Evolutionary conservation across 495 filamentous ascomycete genomes (phyloP), one percentile per base, ranked within the genome.

Genomic region (Chaetomidium leptoderma): DNA sequence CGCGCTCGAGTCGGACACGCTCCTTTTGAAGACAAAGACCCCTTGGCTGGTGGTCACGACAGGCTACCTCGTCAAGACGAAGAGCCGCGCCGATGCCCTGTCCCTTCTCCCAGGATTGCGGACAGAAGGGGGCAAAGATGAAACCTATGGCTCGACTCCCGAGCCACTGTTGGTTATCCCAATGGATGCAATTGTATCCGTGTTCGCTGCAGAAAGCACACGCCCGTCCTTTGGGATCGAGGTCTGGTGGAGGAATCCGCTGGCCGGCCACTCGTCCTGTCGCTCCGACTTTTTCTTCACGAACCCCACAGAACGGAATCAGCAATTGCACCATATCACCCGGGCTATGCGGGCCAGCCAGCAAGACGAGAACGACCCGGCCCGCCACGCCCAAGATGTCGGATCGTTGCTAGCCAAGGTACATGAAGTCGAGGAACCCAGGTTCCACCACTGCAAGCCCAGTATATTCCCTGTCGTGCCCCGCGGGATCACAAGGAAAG

Each of bases 31-130:
- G 68, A 87, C 89, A 68, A 92, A 89, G 74, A 88, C 83, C 64
- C 90, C 95, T 59, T 97, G 90, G 62, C 74, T 97, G 30, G 93
- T 96, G n/a, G 78, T 97, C 35, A 97, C 92, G 10, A 85, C 92
- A 45, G 83, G 83, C 24, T 86, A 95, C 69, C 69, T 98, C 37
- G 68, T 96, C 57, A 85, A 90, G 44, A 90, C 91, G 72, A 95
- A 90, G 70, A 78, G 76, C 61, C 85, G 86, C 64, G 86, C 87
- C 53, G 79, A 86, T 43, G 89, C 71, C 19, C 29, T 63, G 42
- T 61, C 64, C n/a, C 61, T 71, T 11, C 74, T 78, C 54, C 76
- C 76, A 0, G 59, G 63, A 21, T 56, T 77, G 29, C 63, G 53
- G 13, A 19, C 58, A 10, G 53, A 53, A 30, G 43, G 45, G 17